Evolutionary conservation across 805 yeast genomes (phyloP).

Genomic region (Maudiozyma saulgeensis): DNA sequence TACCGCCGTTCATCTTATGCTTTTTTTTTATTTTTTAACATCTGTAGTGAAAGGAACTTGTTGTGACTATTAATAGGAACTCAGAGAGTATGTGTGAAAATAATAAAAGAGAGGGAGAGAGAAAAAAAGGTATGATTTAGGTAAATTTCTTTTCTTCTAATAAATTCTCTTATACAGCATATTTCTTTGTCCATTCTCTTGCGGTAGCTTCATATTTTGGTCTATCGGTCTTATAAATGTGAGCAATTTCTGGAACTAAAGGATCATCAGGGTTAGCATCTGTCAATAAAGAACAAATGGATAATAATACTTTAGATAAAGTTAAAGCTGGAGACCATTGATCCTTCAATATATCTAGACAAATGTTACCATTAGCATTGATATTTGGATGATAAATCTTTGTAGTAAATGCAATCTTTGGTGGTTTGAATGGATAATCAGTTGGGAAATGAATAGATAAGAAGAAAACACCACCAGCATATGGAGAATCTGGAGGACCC

Average conservation of each 20-base stretch:
- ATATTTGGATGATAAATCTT: slow-evolving; percentile 95
- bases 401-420: slow-evolving; percentile 83
- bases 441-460: slow-evolving; percentile 94
- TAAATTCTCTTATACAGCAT: slow-evolving; percentile 54
- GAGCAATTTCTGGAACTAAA: slow-evolving; percentile 94
- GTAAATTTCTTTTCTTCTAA: not conserved
- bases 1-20: no score
- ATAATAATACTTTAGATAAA: slow-evolving; percentile 83
- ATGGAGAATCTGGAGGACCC: slow-evolving; percentile 94
- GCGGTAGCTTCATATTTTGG: slow-evolving; percentile 92
- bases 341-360: slow-evolving; percentile 90
- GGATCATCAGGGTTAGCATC: slow-evolving; percentile 99
- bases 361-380: slow-evolving; percentile 87
- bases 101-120: no score
- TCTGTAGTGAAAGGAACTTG: no score
- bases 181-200: slow-evolving; percentile 95
- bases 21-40: no score
- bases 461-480: slow-evolving; percentile 87
- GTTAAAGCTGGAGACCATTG: slow-evolving; percentile 98
- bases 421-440: slow-evolving; percentile 97
- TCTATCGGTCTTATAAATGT: slow-evolving; percentile 86
- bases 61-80: no score
- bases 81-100: no score
- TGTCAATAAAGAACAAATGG: slow-evolving; percentile 91
- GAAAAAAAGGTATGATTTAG: no score